These are phyloP conservation scores for Metschnikowia matae DNA, from an alignment of 805 yeast genomes.

Conservation along the genomic window DNA sequence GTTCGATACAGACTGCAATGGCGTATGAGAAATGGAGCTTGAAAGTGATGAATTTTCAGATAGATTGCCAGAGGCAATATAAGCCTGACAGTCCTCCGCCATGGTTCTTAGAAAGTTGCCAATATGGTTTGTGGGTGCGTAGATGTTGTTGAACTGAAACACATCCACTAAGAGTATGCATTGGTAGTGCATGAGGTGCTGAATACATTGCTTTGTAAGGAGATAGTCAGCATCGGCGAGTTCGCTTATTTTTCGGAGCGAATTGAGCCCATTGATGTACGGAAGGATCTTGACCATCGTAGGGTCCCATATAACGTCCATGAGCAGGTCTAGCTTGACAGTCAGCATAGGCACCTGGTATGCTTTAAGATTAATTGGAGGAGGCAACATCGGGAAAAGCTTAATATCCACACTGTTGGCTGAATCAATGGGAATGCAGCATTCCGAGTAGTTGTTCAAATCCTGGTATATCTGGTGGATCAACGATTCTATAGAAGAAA, in stretches of 20 bases:
- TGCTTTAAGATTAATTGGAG: constrained; percentile 67
- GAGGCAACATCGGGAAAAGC: constrained; percentile 83
- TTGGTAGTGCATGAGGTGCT: constrained; percentile 85
- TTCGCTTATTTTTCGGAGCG: constrained; percentile 69
- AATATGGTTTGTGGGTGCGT: constrained; percentile 82
- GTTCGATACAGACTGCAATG: background rate
- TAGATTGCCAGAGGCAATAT: constrained; percentile 48
- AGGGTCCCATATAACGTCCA: constrained; percentile 96
- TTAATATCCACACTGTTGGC: constrained; percentile 91
- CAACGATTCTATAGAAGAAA: constrained; percentile 59
- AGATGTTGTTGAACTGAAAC: constrained; percentile 83
- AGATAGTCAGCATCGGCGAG: constrained; percentile 76
- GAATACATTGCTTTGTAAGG: constrained; percentile 80
- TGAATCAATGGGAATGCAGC: constrained; percentile 87
- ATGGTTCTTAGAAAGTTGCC: constrained; percentile 59
- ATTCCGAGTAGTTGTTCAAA: constrained; percentile 90
- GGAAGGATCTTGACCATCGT: constrained; percentile 88
- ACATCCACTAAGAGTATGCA: constrained; percentile 81
- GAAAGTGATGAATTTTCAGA: background rate
- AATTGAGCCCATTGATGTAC: constrained; percentile 82
- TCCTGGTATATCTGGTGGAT: constrained; percentile 92
- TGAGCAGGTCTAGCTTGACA: constrained; percentile 64
- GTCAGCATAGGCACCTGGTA: constrained; percentile 92
- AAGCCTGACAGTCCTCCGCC: constrained; percentile 82
- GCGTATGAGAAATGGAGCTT: background rate